Evolutionary conservation across 768 basidiomycete genomes (phyloP).

Genomic region (Suillus sp.): DNA sequence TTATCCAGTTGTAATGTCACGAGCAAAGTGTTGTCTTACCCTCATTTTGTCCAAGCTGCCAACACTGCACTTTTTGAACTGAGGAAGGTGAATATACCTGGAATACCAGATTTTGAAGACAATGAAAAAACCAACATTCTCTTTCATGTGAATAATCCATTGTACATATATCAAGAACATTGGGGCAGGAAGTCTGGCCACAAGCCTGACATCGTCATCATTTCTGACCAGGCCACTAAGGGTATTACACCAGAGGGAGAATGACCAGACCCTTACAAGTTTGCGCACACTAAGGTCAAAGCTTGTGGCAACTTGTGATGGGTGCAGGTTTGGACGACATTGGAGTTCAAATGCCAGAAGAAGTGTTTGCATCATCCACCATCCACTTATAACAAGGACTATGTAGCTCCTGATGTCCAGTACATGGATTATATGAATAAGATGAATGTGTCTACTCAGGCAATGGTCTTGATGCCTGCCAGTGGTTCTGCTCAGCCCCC

Average conservation of each 20-base stretch:
- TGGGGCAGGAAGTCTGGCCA: neutral
- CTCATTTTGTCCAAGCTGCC: neutral
- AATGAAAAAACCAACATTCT: neutral
- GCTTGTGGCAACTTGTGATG: neutral
- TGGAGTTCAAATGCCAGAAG: neutral
- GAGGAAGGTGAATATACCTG: neutral
- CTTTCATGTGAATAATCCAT: constrained; percentile 5
- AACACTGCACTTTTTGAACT: neutral
- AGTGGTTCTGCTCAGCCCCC: neutral
- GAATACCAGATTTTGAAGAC: neutral
- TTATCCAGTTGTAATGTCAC: neutral
- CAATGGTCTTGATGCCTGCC: neutral
- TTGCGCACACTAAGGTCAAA: neutral
- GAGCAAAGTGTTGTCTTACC: neutral
- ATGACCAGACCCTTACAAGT: neutral
- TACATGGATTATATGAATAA: neutral
- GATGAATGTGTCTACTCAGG: neutral
- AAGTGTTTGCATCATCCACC: neutral
- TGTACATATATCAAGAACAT: neutral
- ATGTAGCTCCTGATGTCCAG: neutral
- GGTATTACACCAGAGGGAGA: neutral
- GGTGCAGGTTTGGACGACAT: neutral
- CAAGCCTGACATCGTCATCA: constrained; percentile 6
- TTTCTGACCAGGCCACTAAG: neutral
- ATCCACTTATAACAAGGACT: neutral